Evolutionary conservation across 306 rosid genomes (phyloP), one percentile per base, ranked within the genome.

Genomic region (Cucurbita pepo): DNA sequence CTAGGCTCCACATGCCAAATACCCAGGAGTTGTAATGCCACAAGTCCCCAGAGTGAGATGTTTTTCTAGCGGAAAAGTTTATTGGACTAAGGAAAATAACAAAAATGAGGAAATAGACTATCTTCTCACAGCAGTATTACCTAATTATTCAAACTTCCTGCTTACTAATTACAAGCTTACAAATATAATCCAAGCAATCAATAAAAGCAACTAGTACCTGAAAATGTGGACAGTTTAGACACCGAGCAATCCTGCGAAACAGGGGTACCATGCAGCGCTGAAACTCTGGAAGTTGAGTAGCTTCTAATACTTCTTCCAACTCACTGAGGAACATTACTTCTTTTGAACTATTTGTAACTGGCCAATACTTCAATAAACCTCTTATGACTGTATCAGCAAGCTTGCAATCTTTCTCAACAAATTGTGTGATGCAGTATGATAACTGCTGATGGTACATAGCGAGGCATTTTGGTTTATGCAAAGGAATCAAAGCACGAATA

Each of bases 311-410:
- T 83, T 90, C 97, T 81, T 90, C 95, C 81, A 90, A 78, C 78
- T 90, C 97, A 77, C 89, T 64, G 15, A 90, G 79, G 82, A 90
- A 88, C 92, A 88, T 85, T 44, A 88, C 97, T 84, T 90, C 97
- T 83, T 90, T 90, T 3, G 89, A 75, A 76, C 95, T 90, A 78
- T 86, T 90, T 54, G 97, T 90, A 79, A 90, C 81, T 1, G 97
- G 97, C 97, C 97, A 90, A 84, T 88, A 90, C 88, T 90, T 90
- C 79, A 88, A 72, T 36, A 90, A 82, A 72, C 97, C 92, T 86
- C 95, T 82, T 61, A 88, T 86, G 62, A 90, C 86, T 34, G 92
- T 84, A 80, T 90, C 97, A 30, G 97, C 89, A 83, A 90, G 95
- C 79, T 90, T 90, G 85, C 89, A 88, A 67, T 88, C 97, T 77